Percentiles rank a stretch among this genome's conserved stretches.
Evolutionary conservation across 1,284 basidiomycete species (phyloP).

Genomic region (Agaricales sp.): DNA sequence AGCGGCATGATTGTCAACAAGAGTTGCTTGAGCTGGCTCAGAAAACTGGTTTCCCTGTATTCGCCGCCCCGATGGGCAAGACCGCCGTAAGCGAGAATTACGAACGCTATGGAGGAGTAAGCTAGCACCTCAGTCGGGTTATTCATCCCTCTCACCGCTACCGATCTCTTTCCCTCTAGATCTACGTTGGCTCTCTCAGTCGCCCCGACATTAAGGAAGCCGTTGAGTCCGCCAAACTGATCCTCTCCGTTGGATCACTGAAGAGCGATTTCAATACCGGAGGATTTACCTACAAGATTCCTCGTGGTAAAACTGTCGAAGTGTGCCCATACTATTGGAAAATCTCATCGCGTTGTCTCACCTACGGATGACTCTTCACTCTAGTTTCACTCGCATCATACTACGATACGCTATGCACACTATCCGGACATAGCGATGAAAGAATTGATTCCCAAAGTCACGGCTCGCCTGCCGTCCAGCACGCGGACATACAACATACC

Average conservation of each 20-base stretch:
- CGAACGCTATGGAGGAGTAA: slow-evolving; percentile 81
- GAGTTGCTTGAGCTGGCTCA: slow-evolving; percentile 64
- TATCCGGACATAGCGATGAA: slow-evolving; percentile 68
- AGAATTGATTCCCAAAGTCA: slow-evolving; percentile 57
- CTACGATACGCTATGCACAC: slow-evolving; percentile 52
- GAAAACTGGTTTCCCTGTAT: slow-evolving; percentile 69
- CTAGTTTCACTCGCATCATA: slow-evolving; percentile 79
- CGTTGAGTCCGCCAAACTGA: slow-evolving; percentile 77
- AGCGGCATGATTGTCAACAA: slow-evolving; percentile 66
- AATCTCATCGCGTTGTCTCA: slow-evolving; percentile 11
- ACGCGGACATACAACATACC: slow-evolving; percentile 38
- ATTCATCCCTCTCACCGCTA: slow-evolving; percentile 2
- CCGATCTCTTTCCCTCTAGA: no score
- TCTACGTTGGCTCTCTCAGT: slow-evolving; percentile 77
- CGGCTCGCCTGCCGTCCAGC: slow-evolving; percentile 33
- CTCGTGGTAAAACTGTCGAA: slow-evolving; percentile 50
- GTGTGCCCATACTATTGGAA: slow-evolving; percentile 22
- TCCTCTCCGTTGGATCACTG: slow-evolving; percentile 74
- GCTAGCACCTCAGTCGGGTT: slow-evolving; percentile 17
- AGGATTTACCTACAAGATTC: slow-evolving; percentile 69
- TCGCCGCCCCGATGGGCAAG: slow-evolving; percentile 86
- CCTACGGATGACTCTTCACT: no score
- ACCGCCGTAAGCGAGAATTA: slow-evolving; percentile 71
- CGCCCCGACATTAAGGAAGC: slow-evolving; percentile 61
- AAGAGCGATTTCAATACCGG: slow-evolving; percentile 90